Conservation (phyloP, 495 filamentous ascomycete species). For the Neurospora intermedia region DNA sequence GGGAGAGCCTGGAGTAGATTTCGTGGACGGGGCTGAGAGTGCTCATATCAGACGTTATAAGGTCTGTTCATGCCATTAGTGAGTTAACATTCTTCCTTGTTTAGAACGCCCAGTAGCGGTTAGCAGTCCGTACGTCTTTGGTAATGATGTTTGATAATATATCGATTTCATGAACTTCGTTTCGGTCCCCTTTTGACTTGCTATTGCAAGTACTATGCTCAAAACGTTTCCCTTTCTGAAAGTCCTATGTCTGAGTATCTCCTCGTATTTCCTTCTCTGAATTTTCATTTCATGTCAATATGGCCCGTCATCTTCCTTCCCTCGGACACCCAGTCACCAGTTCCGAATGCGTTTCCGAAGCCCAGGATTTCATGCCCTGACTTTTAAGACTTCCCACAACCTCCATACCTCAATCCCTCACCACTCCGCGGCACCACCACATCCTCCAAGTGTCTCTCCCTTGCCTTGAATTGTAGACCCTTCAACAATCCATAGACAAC, state of each 20-base stretch:
- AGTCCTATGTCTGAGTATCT: background rate
- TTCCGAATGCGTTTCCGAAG: background rate
- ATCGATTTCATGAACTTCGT: background rate
- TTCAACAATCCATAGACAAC: constrained; percentile 34
- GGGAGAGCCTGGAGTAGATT: background rate
- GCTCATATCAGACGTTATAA: background rate
- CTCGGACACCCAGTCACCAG: background rate
- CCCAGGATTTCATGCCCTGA: background rate
- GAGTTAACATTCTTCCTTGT: background rate
- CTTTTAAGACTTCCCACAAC: background rate
- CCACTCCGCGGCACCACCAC: background rate
- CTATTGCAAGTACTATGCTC: background rate
- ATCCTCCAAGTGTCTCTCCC: constrained; percentile 22
- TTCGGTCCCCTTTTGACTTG: background rate
- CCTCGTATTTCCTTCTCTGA: background rate
- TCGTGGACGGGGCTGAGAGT: background rate
- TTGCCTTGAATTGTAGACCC: constrained; percentile 30
- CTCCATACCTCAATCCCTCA: constrained; percentile 8
- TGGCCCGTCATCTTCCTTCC: background rate
- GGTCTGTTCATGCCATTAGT: background rate
- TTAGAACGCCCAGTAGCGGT: background rate
- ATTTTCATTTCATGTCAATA: background rate
- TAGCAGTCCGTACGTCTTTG: background rate
- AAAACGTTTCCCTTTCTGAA: background rate
- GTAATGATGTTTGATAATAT: background rate